phyloP scores from a whole-genome alignment of 2,329 filamentous ascomycete species.

The Penicillium capsulatum region DNA sequence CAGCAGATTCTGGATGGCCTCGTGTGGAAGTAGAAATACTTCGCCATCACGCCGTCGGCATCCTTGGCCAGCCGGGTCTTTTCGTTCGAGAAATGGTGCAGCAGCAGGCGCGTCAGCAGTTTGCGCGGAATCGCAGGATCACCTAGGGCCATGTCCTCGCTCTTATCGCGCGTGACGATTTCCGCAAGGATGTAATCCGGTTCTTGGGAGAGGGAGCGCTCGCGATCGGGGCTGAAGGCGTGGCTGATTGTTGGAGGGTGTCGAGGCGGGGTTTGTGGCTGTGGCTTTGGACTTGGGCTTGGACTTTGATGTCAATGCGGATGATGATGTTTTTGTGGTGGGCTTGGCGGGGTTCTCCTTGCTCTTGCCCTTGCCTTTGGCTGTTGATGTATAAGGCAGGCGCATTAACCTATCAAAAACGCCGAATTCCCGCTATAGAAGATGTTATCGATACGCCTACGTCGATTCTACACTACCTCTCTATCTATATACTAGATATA shows the following conservation, averaged over 20 bases:
- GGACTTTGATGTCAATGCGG: constrained; percentile 8
- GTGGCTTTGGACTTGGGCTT: constrained; percentile 10
- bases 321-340: constrained; percentile 8
- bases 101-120: constrained; percentile 69
- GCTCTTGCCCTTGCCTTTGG: constrained; percentile 18
- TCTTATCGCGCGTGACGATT: constrained; percentile 30
- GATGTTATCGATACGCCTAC: no score
- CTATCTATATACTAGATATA: no score
- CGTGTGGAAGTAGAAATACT: no score
- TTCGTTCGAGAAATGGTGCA: constrained; percentile 70
- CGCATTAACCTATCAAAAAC: no score
- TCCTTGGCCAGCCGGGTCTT: constrained; percentile 70
- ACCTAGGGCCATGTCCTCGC: constrained; percentile 30
- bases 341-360: constrained; percentile 14
- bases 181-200: constrained; percentile 49
- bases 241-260: constrained; percentile 10
- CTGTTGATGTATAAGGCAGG: no score
- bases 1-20: constrained; percentile 34
- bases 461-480: no score
- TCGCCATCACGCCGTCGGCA: constrained; percentile 70
- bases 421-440: no score
- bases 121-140: constrained; percentile 62
- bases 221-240: constrained; percentile 15
- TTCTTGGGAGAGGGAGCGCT: constrained; percentile 32
- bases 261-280: constrained; percentile 8